Evolutionary conservation across 805 yeast species (phyloP), one percentile per base, ranked within the genome.

Genomic region (Spathaspora gorwiae): DNA sequence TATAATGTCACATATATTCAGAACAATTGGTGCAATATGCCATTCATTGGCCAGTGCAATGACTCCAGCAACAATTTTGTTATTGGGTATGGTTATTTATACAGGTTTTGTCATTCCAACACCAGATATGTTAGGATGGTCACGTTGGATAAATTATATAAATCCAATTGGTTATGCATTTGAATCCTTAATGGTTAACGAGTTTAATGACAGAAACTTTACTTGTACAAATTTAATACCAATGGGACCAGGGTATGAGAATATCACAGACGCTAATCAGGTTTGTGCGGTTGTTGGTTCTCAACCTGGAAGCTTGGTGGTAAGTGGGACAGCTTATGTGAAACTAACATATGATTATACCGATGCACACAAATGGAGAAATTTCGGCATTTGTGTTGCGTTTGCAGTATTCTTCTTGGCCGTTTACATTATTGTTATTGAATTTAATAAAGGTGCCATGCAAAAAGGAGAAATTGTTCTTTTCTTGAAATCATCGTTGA

Each of bases 301-400:
- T 11, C 52, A 54, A 2, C 66, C 81, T 1, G 94, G 95, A 36
- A 56, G 60, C 19, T 45, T 57, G 10, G 51, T 50, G 41, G 87
- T 87, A 39, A 54, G 61, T 29, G 96, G 95, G 53, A 79, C 80
- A 51, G 63, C 60, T 32, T 87, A 84, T 56, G 51, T 87, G 45
- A 49, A 50, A 6, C 54, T 54, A 2, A 60, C 80, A 8, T 87
- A 62, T 62, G 57, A 62, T 35, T 88, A 83, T 68, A 57, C 57
- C 15, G 79, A 73, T 55, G 50, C 62, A 19, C 87, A 88, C 61
- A 73, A 77, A 41, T 88, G 96, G 96, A 80, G 95, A 69, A 85
- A 88, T 60, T 73, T 84, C 46, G 96, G 90, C 56, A 78, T 84
- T 47, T 47, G 78, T 47, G 58, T 80, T 57, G 87, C 76, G 2